These are phyloP conservation scores for Aspergillus biplanus DNA, from an alignment of 495 filamentous ascomycete species.

Conservation along the genomic window DNA sequence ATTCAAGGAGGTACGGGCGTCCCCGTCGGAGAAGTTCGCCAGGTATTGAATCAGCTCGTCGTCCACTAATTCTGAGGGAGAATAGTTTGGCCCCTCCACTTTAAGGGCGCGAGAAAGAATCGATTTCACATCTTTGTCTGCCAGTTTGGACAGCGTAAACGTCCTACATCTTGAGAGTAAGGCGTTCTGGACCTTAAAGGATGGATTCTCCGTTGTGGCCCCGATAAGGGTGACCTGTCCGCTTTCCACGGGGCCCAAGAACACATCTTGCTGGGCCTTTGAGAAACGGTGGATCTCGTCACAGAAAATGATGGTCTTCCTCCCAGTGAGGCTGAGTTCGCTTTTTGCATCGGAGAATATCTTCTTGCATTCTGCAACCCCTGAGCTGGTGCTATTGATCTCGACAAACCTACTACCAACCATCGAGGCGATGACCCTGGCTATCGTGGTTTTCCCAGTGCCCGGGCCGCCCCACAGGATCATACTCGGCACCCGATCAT, in stretches of 20 bases:
- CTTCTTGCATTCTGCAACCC: conserved; percentile 95
- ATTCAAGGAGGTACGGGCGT: conserved; percentile 90
- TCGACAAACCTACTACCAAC: conserved; percentile 87
- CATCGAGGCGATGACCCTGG: conserved; percentile 83
- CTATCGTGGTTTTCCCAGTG: conserved; percentile 96
- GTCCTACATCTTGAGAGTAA: conserved; percentile 87
- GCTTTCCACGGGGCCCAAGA: conserved; percentile 88
- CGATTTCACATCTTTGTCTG: conserved; percentile 65
- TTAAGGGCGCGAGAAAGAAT: conserved; percentile 77
- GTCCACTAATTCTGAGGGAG: conserved; percentile 67
- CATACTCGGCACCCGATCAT: conserved; percentile 88
- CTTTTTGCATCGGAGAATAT: conserved; percentile 83
- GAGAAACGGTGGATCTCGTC: conserved; percentile 96
- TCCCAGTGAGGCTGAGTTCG: conserved; percentile 79
- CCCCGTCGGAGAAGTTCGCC: conserved; percentile 83
- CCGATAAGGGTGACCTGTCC: conserved; percentile 91
- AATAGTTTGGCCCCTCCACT: conserved; percentile 59
- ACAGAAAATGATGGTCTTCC: conserved; percentile 96
- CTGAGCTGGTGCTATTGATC: conserved; percentile 90
- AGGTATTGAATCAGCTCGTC: conserved; percentile 79
- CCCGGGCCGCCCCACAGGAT: conserved; percentile 92
- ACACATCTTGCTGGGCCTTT: conserved; percentile 94
- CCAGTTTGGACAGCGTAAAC: conserved; percentile 80
- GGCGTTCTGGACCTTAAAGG: conserved; percentile 89
- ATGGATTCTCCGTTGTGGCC: conserved; percentile 96